Percentiles rank a stretch among this genome's conserved stretches.
phyloP scores from a whole-genome alignment of 2,329 filamentous ascomycete genomes.

The Alternaria metachromatica region DNA sequence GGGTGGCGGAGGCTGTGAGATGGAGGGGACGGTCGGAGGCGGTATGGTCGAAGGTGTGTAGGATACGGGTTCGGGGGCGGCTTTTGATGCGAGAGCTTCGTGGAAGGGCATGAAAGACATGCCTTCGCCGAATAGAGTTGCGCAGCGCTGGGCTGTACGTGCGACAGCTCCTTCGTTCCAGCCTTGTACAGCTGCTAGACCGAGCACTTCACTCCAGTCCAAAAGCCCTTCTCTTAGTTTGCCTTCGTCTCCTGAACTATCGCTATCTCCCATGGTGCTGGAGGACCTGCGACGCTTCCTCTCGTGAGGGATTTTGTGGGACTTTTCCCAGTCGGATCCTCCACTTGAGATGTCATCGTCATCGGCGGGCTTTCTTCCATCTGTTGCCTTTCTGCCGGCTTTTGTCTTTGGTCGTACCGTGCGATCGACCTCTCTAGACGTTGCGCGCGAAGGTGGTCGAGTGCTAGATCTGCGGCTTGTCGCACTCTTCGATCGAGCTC shows the following conservation, averaged over 20 bases:
- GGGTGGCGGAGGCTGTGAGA: not conserved
- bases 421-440: not conserved
- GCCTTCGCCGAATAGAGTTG: constrained; percentile 73
- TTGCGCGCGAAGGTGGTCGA: constrained; percentile 18
- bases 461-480: constrained; percentile 13
- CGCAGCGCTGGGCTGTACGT: constrained; percentile 75
- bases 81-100: constrained; percentile 44
- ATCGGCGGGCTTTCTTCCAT: constrained; percentile 3
- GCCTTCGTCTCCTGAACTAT: constrained; percentile 18
- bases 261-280: constrained; percentile 13
- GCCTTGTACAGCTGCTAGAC: constrained; percentile 75
- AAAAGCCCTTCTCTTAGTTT: constrained; percentile 28
- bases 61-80: constrained; percentile 37
- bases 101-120: constrained; percentile 69
- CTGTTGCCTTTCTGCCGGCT: not conserved
- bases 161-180: constrained; percentile 70
- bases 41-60: constrained; percentile 43
- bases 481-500: constrained; percentile 17
- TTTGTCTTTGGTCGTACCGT: not conserved
- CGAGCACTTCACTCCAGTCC: constrained; percentile 87
- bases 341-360: constrained; percentile 41
- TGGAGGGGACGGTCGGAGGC: constrained; percentile 9
- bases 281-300: constrained; percentile 24
- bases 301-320: not conserved
- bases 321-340: constrained; percentile 26